Evolutionary conservation across 768 basidiomycete genomes (phyloP), one percentile per base, ranked within the genome.

Genomic region (Termitomyces sp.): DNA sequence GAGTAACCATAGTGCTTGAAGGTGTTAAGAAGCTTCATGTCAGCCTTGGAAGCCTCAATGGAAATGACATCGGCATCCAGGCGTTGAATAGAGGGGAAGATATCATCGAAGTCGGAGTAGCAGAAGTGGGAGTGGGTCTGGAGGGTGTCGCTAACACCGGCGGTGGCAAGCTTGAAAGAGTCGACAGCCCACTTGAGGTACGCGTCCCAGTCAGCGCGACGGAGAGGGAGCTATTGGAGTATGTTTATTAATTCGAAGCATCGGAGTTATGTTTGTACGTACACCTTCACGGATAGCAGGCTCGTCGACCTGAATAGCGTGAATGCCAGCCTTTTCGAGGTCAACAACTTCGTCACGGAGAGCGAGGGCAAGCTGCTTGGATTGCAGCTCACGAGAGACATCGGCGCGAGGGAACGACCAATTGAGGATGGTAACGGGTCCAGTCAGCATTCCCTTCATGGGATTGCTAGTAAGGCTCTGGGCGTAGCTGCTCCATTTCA

Each of bases 331-430:
- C 71, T 88, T 88, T 77, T 95, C 93, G 65, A 98, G 90, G 77
- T 99, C 97, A 62, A 93, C 62, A 60, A 99, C 97, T 73, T 99
- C 97, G 68, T 98, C 97, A 62, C 97, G 94, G 68, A 99, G 92
- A 54, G 97, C 88, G 60, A 99, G 83, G 54, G 97, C 97, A 62
- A 99, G 85, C 73, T 99, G 97, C 80, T 95, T 93, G 70, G 93
- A 94, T 77, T 99, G 97, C 61, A 95, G 73, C 76, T 98, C 96
- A 69, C 92, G 91, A 53, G 89, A 84, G 62, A 98, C 89, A 70
- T 99, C 97, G 62, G 93, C 93, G 72, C 97, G 96, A 67, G 97
- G 97, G 95, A 99, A 99, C 34, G 97, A 98, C 97, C 97, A 99
- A 83, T 98, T 98, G 74, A 98, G 85, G 75, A 99, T 97, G 59